These are phyloP conservation scores for Aspergillus puulaauensis DNA, from an alignment of 2,329 filamentous ascomycete species.

Conservation along the genomic window DNA sequence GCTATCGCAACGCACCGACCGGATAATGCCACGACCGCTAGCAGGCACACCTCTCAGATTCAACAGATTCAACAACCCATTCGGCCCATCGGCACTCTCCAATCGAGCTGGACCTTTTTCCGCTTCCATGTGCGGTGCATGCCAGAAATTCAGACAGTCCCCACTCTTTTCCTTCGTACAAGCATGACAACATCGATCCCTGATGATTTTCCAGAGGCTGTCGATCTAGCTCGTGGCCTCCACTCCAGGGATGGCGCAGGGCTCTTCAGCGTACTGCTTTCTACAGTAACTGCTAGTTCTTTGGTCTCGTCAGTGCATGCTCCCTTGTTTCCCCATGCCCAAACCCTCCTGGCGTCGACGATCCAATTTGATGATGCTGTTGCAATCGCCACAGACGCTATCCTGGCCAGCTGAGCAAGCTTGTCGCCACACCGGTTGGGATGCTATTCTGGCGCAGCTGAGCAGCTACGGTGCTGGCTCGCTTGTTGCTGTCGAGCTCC, in stretches of 20 bases:
- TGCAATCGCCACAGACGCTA: slow-evolving; percentile 2
- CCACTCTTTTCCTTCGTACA: slow-evolving; percentile 7
- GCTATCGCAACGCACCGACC: not conserved
- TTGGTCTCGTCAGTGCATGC: not conserved
- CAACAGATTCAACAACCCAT: no score
- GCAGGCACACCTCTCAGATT: no score
- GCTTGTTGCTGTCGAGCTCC: slow-evolving; percentile 4
- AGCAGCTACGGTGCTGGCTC: slow-evolving; percentile 8
- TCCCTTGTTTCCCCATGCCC: not conserved
- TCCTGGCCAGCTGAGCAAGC: slow-evolving; percentile 11
- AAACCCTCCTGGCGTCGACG: not conserved
- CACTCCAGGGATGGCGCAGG: no score
- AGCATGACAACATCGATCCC: not conserved
- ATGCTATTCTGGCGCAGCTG: slow-evolving; percentile 5
- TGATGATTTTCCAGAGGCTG: not conserved
- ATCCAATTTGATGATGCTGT: slow-evolving; percentile 3
- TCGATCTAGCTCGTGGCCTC: not conserved
- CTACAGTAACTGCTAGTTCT: not conserved
- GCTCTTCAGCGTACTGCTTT: no score
- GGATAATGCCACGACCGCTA: no score
- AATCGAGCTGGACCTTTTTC: not conserved
- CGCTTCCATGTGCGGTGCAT: not conserved
- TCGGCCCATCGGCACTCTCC: not conserved
- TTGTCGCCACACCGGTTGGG: slow-evolving; percentile 4
- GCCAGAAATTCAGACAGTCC: no score